Base-by-base conservation (phyloP, 78 protist species). In the Dictyostelium purpureum region DNA sequence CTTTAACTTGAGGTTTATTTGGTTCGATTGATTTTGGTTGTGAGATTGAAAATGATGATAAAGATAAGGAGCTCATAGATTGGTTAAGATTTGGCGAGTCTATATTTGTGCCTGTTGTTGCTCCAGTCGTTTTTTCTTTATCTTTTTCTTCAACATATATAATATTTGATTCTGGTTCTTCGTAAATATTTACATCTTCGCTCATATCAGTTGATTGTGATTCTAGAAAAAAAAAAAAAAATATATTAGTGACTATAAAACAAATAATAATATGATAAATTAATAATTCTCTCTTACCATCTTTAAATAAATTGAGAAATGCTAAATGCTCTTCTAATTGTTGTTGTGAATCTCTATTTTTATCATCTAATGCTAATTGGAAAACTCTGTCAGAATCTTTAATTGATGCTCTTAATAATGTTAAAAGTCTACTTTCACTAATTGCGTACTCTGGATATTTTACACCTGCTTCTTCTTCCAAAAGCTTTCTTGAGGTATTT, bases 181-280 rank as follows among this genome's bases (percentile, higher is more conserved):
- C 92, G 59, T 85, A 85, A 45, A 85, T 85, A 73, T 85, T 85
- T 85, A 73, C 92, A 85, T 85, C 92, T 35, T 85, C 92, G 0
- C 49, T 21, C 4, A 33, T 19, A 56, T 73, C 82, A 59, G 24
- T 56, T 11, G 24, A n/a, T 31, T 40, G 33, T 21, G 40, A 31
- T 45, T 6, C 4, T n/a, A n/a, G 5, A 37, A 4, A 67, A 18
- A 67, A 4, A 67, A 40, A 24, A 11, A 37, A 18, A 4, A 40
- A 37, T 38, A 6, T 18, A 31, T 67, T 40, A 9, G 5, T 31
- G 6, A 67, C 2, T 67, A 49, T 18, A 6, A 10, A 12, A 10
- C 6, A 12, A 10, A 47, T 47, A 47, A 47, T 47, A 10, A 47
- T 47, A 47, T 6, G n/a, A n/a, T n/a, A n/a, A n/a, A n/a, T n/a